These are phyloP conservation scores for Carex sylvatica DNA, from an alignment of 202 grass and related monocot species.

Conservation along the genomic window DNA sequence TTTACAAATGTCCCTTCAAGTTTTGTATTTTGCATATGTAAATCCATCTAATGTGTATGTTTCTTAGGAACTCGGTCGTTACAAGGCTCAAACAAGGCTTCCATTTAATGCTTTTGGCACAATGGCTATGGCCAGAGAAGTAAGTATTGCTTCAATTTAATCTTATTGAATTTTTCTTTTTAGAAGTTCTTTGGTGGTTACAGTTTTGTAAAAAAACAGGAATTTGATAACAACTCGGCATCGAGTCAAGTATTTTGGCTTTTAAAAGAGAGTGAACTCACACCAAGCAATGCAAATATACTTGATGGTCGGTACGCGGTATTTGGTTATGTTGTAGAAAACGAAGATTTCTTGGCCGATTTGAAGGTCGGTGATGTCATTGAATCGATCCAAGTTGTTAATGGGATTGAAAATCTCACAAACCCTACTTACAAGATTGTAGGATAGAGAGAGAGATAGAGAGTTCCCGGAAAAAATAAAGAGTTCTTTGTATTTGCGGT, in stretches of 20 bases:
- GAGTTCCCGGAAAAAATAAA: not conserved
- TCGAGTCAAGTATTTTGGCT: conserved; percentile 99
- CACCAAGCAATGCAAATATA: conserved; percentile 98
- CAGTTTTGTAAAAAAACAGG: conserved; percentile 45
- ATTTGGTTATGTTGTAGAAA: conserved; percentile 87
- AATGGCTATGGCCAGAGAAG: conserved; percentile 99
- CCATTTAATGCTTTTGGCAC: conserved; percentile 99
- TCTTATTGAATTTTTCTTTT: conserved; percentile 5
- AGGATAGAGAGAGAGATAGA: conserved; percentile 36
- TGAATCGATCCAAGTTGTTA: conserved; percentile 86
- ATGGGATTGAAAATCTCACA: conserved; percentile 80
- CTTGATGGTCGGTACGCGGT: conserved; percentile 81
- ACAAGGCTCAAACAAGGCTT: conserved; percentile 94
- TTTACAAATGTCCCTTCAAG: not conserved
- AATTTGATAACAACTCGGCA: conserved; percentile 98
- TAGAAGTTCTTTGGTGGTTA: conserved; percentile 16
- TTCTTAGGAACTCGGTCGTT: conserved; percentile 85
- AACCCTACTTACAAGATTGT: conserved; percentile 94
- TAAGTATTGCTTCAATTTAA: conserved; percentile 33
- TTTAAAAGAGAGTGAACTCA: conserved; percentile 95
- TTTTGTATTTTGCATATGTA: conserved; percentile 2
- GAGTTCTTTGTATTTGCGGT: not conserved
- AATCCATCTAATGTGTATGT: not conserved
- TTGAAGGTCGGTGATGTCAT: conserved; percentile 96
- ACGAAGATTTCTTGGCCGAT: conserved; percentile 85